phyloP scores from a whole-genome alignment of 352 stramenopile species.

The Aphanomyces euteiches region DNA sequence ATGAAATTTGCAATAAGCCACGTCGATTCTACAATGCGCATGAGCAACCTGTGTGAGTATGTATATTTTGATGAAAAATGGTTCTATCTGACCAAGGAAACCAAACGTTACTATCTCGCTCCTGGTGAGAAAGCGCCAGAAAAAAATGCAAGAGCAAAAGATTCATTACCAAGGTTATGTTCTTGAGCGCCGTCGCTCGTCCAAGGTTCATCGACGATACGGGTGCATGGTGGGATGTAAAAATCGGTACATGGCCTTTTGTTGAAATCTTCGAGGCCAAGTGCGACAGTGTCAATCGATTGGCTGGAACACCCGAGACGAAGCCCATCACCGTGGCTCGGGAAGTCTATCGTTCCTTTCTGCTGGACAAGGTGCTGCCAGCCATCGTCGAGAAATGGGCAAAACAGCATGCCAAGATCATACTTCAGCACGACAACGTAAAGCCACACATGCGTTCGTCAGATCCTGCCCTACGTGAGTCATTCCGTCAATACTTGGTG shows the following conservation, averaged over 20 bases:
- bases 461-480: not conserved
- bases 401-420: not conserved
- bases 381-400: not conserved
- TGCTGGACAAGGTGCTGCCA: not conserved
- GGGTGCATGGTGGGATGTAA: no score
- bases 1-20: not conserved
- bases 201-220: constrained; percentile 38
- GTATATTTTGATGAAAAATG: constrained; percentile 34
- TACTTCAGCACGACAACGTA: not conserved
- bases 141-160: constrained; percentile 25
- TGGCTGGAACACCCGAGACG: no score
- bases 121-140: constrained; percentile 19
- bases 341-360: no score
- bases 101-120: constrained; percentile 32
- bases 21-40: not conserved
- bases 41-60: not conserved
- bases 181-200: constrained; percentile 41
- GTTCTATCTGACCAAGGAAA: constrained; percentile 40
- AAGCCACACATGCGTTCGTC: not conserved
- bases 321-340: no score
- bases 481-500: not conserved
- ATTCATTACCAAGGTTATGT: constrained; percentile 42
- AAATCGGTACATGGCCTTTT: no score
- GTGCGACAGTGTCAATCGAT: no score
- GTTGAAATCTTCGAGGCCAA: no score